These are phyloP conservation scores for Licmophora abbreviata DNA, from an alignment of 108 stramenopile species.

Conservation along the genomic window DNA sequence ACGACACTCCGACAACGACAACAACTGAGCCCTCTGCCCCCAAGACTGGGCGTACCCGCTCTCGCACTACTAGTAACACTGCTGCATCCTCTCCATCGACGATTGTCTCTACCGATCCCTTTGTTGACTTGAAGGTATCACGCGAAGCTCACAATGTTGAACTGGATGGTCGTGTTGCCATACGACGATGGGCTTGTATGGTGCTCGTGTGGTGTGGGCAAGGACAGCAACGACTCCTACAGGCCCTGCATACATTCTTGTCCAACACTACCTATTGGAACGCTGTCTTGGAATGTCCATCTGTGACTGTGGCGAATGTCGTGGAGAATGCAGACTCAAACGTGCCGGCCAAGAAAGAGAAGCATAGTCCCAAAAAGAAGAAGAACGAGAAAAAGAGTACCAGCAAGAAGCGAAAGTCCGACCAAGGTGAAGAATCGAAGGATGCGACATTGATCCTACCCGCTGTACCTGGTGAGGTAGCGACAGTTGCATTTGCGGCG, in stretches of 20 bases:
- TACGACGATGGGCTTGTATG: constrained; percentile 26
- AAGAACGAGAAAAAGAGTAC: not conserved
- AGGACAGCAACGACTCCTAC: constrained; percentile 12
- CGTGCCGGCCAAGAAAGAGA: not conserved
- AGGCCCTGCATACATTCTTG: not conserved
- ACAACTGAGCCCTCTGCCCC: not conserved
- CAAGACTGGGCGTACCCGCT: not conserved
- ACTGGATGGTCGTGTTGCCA: constrained; percentile 27
- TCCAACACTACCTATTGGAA: not conserved
- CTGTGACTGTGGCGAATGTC: not conserved
- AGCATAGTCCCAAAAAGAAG: not conserved
- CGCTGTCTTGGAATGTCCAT: not conserved
- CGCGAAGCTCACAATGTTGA: too few relatives aligned
- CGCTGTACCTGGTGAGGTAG: constrained; percentile 6
- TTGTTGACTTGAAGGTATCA: too few relatives aligned
- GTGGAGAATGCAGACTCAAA: too few relatives aligned
- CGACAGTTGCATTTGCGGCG: constrained; percentile 9
- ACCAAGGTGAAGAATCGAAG: not conserved
- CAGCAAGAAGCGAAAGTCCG: not conserved
- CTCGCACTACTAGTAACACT: not conserved
- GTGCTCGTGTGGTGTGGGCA: constrained; percentile 26
- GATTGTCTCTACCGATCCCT: not conserved
- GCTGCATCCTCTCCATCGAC: not conserved
- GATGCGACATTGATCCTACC: not conserved
- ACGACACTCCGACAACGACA: too few relatives aligned